Evolutionary conservation across 192 early-diverging fungal species (phyloP).

Genomic region (Coemansia sp.): DNA sequence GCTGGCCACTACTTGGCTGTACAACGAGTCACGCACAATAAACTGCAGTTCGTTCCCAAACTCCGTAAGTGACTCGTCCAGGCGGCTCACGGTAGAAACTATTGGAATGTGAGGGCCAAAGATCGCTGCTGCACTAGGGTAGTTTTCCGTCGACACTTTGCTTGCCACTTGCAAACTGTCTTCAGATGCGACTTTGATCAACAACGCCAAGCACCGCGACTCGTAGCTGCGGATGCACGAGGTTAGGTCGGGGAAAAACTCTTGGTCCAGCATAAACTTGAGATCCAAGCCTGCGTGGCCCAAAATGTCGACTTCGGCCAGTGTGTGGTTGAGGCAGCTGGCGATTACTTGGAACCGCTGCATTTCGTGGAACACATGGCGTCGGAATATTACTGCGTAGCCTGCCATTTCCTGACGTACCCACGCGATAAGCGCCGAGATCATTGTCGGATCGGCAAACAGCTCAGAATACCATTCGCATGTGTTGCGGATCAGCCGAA

Average conservation of each 20-base stretch:
- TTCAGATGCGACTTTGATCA: slow-evolving; percentile 65
- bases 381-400: slow-evolving; percentile 83
- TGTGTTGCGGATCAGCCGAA: slow-evolving; percentile 89
- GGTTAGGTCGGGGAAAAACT: slow-evolving; percentile 75
- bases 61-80: slow-evolving; percentile 47
- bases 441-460: slow-evolving; percentile 86
- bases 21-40: slow-evolving; percentile 57
- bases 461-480: slow-evolving; percentile 94
- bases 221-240: slow-evolving; percentile 71
- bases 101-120: slow-evolving; percentile 51
- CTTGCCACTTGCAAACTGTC: slow-evolving; percentile 68
- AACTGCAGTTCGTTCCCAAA: slow-evolving; percentile 54
- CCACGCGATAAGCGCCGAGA: slow-evolving; percentile 94
- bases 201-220: slow-evolving; percentile 57
- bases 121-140: slow-evolving; percentile 18
- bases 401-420: slow-evolving; percentile 79
- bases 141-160: slow-evolving; percentile 39
- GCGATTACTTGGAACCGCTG: slow-evolving; percentile 81
- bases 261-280: slow-evolving; percentile 76
- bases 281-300: slow-evolving; percentile 84
- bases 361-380: slow-evolving; percentile 82
- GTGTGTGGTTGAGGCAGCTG: slow-evolving; percentile 75
- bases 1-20: slow-evolving; percentile 54
- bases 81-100: slow-evolving; percentile 39
- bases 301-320: slow-evolving; percentile 77